A percentile compares a stretch with the other conserved stretches of the same genome.
phyloP scores from a whole-genome alignment of 2,329 filamentous ascomycete genomes.

The Cercospora zeae-maydis region DNA sequence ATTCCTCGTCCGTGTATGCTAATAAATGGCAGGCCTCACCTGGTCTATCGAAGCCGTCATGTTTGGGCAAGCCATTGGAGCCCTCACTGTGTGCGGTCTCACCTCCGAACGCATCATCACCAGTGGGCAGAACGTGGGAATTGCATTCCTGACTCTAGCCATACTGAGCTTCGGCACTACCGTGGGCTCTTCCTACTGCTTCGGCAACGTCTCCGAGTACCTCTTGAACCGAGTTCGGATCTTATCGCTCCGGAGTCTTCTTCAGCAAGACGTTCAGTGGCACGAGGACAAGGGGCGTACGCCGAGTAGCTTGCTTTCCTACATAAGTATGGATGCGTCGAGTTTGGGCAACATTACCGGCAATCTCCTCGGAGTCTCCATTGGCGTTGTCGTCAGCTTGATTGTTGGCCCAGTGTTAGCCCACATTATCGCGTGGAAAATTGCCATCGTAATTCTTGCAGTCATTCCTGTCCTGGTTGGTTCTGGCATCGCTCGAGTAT shows the following conservation, averaged over 20 bases:
- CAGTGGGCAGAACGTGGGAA: slow-evolving; percentile 56
- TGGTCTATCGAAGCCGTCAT: slow-evolving; percentile 49
- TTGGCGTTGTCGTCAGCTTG: slow-evolving; percentile 66
- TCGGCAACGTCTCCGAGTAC: slow-evolving; percentile 60
- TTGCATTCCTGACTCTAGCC: slow-evolving; percentile 59
- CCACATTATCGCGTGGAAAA: slow-evolving; percentile 71
- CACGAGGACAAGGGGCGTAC: slow-evolving; percentile 63
- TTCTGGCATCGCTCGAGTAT: slow-evolving; percentile 65
- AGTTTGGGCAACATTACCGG: slow-evolving; percentile 65
- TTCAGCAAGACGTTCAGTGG: slow-evolving; percentile 66
- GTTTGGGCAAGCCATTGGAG: slow-evolving; percentile 57
- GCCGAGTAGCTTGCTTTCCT: slow-evolving; percentile 59
- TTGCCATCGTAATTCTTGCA: slow-evolving; percentile 67
- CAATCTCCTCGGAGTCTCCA: slow-evolving; percentile 64
- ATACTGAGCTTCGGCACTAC: slow-evolving; percentile 60
- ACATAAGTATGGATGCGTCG: slow-evolving; percentile 66
- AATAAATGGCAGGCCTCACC: background rate
- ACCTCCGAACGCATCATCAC: slow-evolving; percentile 45
- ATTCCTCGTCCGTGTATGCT: background rate
- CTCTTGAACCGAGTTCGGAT: slow-evolving; percentile 61
- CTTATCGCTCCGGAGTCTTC: slow-evolving; percentile 60
- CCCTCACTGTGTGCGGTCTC: slow-evolving; percentile 52
- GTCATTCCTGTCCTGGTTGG: slow-evolving; percentile 59
- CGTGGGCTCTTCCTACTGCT: slow-evolving; percentile 55
- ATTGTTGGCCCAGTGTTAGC: slow-evolving; percentile 64